A percentile compares a stretch with the other conserved stretches of the same genome.
Evolutionary conservation across 1,139 yeast species (phyloP).

Genomic region (Suhomyces chickasaworum): DNA sequence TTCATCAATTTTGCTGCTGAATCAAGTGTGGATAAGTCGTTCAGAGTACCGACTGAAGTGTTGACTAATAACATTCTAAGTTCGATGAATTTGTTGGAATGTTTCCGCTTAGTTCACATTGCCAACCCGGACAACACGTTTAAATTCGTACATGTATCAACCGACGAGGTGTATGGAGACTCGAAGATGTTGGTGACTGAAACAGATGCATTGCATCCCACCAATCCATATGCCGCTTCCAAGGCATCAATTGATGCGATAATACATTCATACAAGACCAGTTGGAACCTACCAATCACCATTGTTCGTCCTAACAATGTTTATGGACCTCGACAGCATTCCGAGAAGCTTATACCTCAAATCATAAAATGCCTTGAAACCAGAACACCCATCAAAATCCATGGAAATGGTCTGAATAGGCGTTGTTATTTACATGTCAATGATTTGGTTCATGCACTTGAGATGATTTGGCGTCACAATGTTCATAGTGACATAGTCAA

Average conservation of each 20-base stretch:
- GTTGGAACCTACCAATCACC: conserved; percentile 47
- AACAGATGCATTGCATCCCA: conserved; percentile 44
- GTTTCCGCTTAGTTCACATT: conserved; percentile 25
- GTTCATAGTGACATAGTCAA: conserved; percentile 42
- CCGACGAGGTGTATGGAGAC: conserved; percentile 66
- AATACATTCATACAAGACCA: conserved; percentile 47
- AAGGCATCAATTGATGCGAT: conserved; percentile 60
- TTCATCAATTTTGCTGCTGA: conserved; percentile 61
- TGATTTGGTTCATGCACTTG: conserved; percentile 53
- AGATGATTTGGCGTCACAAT: conserved; percentile 26
- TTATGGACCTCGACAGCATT: conserved; percentile 58
- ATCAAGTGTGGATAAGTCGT: conserved; percentile 58
- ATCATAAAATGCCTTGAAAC: conserved; percentile 23
- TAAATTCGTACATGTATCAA: conserved; percentile 53
- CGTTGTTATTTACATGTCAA: conserved; percentile 51
- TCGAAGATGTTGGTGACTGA: conserved; percentile 34
- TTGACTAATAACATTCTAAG: conserved; percentile 51
- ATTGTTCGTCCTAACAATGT: conserved; percentile 56
- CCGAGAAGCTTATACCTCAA: conserved; percentile 57
- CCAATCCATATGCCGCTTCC: conserved; percentile 63
- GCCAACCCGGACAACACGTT: conserved; percentile 12
- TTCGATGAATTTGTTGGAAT: conserved; percentile 54
- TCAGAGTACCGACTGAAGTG: conserved; percentile 47
- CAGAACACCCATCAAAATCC: conserved; percentile 34
- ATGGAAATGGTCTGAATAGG: conserved; percentile 52